Evolutionary conservation across 2,329 filamentous ascomycete genomes (phyloP), one percentile per base, ranked within the genome.

Genomic region (Diaporthe ampelina): DNA sequence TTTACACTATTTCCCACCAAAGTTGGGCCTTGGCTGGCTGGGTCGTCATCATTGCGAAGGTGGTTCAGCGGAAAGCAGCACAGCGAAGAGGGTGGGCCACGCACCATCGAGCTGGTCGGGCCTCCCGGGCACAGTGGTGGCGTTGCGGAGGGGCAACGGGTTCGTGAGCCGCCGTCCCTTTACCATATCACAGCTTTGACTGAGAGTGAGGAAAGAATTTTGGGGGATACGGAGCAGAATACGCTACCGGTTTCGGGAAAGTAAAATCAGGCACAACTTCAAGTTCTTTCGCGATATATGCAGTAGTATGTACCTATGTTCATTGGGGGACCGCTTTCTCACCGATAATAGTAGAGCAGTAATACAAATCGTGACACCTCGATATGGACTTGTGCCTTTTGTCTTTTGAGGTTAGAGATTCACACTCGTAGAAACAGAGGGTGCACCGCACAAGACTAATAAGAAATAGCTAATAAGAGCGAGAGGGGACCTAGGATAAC

Each of bases 201-300:
- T 24, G 65, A 69, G 48, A 69, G 48, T 24, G 65, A 69, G 48
- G 48, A 69, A 37, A 56, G 65, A 26, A 69, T 69, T 9, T 10
- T 56, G 32, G 65, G 65, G 21, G 32, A 26, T 21, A 11, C 21
- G 29, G 48, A 50, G 24, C 48, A 67, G 43, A 21, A 32, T 29
- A n/a, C 15, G 43, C 61, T 52, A 35, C 61, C 50, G 40, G 61
- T 24, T 21, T 32, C 52, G 61, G 52, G 5, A 32, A n/a, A 17
- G 52, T 29, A 26, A 56, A 26, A 56, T 56, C 24, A 56, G 9
- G 7, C 11, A 37, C 35, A 37, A 37, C 29, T 32, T 32, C 29
- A 5, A 32, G 29, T 32, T 32, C 29, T 32, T 32, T 32, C 6
- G 29, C 6, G 29, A 32, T 32, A 32, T 32, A 32, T 5, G 29